Base-by-base conservation (phyloP, 2,329 filamentous ascomycete species). In the Mollisiaceae sp. region DNA sequence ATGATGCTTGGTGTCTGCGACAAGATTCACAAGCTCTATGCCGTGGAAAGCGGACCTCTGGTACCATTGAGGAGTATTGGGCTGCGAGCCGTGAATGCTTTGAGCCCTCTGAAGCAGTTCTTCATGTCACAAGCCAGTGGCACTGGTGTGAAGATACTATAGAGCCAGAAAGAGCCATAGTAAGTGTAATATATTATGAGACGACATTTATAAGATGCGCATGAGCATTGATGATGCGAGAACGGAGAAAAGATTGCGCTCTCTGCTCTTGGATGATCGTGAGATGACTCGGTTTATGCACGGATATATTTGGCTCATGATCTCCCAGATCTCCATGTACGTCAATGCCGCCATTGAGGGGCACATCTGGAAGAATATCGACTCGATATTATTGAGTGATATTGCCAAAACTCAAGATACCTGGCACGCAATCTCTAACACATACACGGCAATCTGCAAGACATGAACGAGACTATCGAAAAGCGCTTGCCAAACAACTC, bases 21-120 rank as follows among this genome's bases (percentile, higher is more conserved):
- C 79, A 94, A 97, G 80, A 81, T 98, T 71, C 93, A 97, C 78
- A 97, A 94, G 81, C 80, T 97, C 52, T 98, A 97, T 78, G 90
- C 90, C n/a, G 87, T 92, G 0, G 88, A 88, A 24, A 89, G 86
- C 67, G 92, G 92, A 0, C 93, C 93, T 0, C 79, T 98, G 39
- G 91, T 97, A 20, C 90, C 90, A 71, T 82, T 94, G 59, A 85
- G 94, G 67, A 94, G 91, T 61, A 75, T 93, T 56, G 94, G 94
- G 0, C 78, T 98, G 67, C 86, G 83, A 67, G 86, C 90, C 8
- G 90, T 97, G 67, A 90, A 97, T 78, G 84, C 86, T 1, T 75
- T 97, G 74, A 85, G 86, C 0, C 87, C 90, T 43, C 74, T 97
- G 64, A 98, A 98, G 83, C 86, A 84, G 54, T 92, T 94, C 75